phyloP scores from a whole-genome alignment of 2,329 filamentous ascomycete species.

The Curvularia spicifera region DNA sequence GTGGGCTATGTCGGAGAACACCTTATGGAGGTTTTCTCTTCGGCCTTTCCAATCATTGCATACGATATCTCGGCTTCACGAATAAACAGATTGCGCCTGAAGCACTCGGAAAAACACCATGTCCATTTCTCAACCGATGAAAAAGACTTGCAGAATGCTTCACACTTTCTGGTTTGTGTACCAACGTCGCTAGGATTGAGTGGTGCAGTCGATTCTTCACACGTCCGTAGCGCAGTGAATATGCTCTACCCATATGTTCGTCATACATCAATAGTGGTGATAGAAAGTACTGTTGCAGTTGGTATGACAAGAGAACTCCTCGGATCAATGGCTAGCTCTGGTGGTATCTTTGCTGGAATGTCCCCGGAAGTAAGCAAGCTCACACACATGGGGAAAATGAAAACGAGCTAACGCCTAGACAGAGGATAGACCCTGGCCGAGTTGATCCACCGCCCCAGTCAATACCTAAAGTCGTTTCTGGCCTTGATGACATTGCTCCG shows the following conservation, averaged over 20 bases:
- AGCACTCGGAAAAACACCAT: neutral
- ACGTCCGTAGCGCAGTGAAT: constrained; percentile 53
- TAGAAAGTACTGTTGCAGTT: constrained; percentile 60
- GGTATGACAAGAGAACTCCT: constrained; percentile 62
- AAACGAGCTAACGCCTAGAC: neutral
- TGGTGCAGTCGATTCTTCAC: constrained; percentile 58
- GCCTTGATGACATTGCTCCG: constrained; percentile 46
- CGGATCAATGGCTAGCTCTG: constrained; percentile 50
- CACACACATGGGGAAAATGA: neutral
- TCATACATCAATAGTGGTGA: constrained; percentile 56
- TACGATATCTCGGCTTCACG: constrained; percentile 24
- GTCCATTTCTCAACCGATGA: constrained; percentile 5
- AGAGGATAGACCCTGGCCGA: constrained; percentile 61
- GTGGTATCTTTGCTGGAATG: constrained; percentile 50
- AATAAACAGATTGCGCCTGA: constrained; percentile 6
- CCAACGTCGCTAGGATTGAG: constrained; percentile 58
- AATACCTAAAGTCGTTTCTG: constrained; percentile 63
- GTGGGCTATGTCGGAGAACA: constrained; percentile 62
- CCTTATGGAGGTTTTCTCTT: constrained; percentile 55
- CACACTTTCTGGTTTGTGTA: constrained; percentile 62
- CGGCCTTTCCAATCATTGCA: constrained; percentile 53
- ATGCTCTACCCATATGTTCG: constrained; percentile 53
- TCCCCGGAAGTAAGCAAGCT: constrained; percentile 53
- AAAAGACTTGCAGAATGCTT: constrained; percentile 41
- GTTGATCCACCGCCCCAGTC: constrained; percentile 43